These are phyloP conservation scores for Fusarium sarcochroum DNA, from an alignment of 2,329 filamentous ascomycete genomes.

Conservation along the genomic window DNA sequence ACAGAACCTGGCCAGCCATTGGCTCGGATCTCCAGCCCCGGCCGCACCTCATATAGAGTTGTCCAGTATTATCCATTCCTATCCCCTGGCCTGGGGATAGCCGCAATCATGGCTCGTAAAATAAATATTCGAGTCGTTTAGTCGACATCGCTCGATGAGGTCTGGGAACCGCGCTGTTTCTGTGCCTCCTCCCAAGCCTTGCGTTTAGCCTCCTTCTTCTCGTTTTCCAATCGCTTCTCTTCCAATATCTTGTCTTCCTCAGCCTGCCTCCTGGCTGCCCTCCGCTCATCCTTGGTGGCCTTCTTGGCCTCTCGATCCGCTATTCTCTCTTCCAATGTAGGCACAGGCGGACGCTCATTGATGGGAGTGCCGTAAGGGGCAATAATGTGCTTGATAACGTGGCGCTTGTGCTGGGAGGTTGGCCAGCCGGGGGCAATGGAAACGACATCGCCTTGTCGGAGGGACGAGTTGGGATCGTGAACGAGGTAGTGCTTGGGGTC, in stretches of 20 bases:
- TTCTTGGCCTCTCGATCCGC: constrained; percentile 68
- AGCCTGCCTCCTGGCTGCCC: constrained; percentile 53
- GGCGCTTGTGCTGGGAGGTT: constrained; percentile 75
- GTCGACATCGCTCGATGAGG: constrained; percentile 31
- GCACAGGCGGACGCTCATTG: constrained; percentile 74
- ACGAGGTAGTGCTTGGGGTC: constrained; percentile 76
- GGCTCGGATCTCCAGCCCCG: constrained; percentile 6
- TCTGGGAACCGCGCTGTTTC: constrained; percentile 37
- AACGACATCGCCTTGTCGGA: constrained; percentile 81
- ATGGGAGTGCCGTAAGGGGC: constrained; percentile 76
- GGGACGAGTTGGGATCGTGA: constrained; percentile 82
- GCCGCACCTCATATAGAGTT: neutral
- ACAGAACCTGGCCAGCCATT: constrained; percentile 29
- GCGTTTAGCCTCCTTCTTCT: constrained; percentile 46
- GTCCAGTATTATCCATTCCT: constrained; percentile 8
- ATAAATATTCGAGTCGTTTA: constrained; percentile 11
- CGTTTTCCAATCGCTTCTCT: constrained; percentile 45
- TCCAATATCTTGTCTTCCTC: constrained; percentile 45
- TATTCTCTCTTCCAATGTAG: constrained; percentile 73
- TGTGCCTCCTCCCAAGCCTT: constrained; percentile 44
- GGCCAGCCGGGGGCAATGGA: constrained; percentile 77
- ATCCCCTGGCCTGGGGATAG: constrained; percentile 1
- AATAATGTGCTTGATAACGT: constrained; percentile 82
- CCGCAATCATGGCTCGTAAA: constrained; percentile 12
- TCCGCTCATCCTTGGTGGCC: constrained; percentile 69